Evolutionary conservation across 1,139 yeast species (phyloP), one percentile per base, ranked within the genome.

Genomic region (Yamadazyma atmosphaerica): DNA sequence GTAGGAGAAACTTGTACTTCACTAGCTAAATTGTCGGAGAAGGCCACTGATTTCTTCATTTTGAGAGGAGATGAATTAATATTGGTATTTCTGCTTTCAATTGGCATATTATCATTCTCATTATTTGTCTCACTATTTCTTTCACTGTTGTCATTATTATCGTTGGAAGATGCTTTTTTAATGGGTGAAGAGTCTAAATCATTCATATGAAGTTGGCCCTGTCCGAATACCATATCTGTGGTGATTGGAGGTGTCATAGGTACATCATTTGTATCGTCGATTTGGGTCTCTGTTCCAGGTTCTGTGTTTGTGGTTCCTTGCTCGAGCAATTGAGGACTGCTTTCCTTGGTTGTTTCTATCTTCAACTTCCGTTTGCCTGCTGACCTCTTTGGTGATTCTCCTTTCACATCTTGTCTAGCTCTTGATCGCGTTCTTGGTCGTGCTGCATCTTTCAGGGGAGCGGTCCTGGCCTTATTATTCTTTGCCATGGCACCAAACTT

Each of bases 11-110:
- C 34, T 3, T 49, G 49, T 3, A 41, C 38, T n/a, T 49, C 52
- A 4, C 62, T 56, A 1, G 60, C 58, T 35, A 70, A 49, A 34
- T 61, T 68, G 37, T 69, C 76, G 1, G 75, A 68, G 44, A 71
- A 72, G 16, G 68, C 65, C 24, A 72, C 77, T 8, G 58, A 46
- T 41, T 69, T 69, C 48, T 56, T 60, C 32, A 45, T 47, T 38
- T 50, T 53, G 8, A 52, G 44, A 5, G 68, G 65, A 4, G 68
- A 58, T 7, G 66, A 59, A 40, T 51, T 53, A 34, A 56, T 44
- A 13, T 16, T 36, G 33, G 26, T 11, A 17, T 11, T 31, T 8
- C 24, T 31, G 18, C 12, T 19, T 4, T 14, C 15, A 24, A 11
- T 13, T 12, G 5, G 17, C n/a, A 16, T 23, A 16, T 29, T 29